Evolutionary conservation across 306 rosid species (phyloP).

Genomic region (Vigna hirtella): DNA sequence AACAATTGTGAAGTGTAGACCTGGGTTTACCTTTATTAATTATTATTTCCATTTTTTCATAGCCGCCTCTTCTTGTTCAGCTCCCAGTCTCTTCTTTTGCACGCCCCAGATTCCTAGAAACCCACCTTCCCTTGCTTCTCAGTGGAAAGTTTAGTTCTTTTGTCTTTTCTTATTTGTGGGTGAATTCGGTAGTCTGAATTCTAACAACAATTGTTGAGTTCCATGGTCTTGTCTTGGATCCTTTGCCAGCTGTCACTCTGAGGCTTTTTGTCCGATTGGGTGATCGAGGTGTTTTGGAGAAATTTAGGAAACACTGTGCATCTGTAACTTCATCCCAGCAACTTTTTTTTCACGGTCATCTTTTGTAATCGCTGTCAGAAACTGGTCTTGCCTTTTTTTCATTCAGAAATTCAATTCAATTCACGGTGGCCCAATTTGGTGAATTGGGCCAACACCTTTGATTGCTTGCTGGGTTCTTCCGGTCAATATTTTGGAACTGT

Average conservation of each 20-base stretch:
- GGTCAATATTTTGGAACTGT: conserved; percentile 26
- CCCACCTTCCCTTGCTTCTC: conserved; percentile 35
- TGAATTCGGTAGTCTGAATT: conserved; percentile 24
- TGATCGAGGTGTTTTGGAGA: conserved; percentile 44
- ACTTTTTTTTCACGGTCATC: conserved; percentile 29
- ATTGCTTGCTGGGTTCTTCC: conserved; percentile 10
- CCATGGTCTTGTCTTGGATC: conserved; percentile 41
- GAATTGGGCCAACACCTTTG: conserved; percentile 43
- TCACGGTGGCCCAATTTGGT: conserved; percentile 43
- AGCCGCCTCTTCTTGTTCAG: conserved; percentile 48
- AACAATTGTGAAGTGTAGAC: conserved; percentile 22
- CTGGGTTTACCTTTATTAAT: conserved; percentile 19
- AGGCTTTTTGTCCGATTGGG: conserved; percentile 36
- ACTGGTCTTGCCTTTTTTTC: conserved; percentile 35
- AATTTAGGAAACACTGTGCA: conserved; percentile 28
- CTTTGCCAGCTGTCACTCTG: conserved; percentile 40
- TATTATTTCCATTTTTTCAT: conserved; percentile 6
- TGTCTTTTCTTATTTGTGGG: conserved; percentile 31
- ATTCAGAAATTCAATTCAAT: conserved; percentile 28
- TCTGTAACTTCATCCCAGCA: conserved; percentile 6
- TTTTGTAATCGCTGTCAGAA: conserved; percentile 32
- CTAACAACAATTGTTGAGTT: conserved; percentile 21
- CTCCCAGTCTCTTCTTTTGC: conserved; percentile 27
- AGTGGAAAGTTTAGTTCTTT: conserved; percentile 17
- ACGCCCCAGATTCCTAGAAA: conserved; percentile 7